Evolutionary conservation across 1,284 basidiomycete species (phyloP).

Genomic region (Microbotryum lychnidis-dioicae): DNA sequence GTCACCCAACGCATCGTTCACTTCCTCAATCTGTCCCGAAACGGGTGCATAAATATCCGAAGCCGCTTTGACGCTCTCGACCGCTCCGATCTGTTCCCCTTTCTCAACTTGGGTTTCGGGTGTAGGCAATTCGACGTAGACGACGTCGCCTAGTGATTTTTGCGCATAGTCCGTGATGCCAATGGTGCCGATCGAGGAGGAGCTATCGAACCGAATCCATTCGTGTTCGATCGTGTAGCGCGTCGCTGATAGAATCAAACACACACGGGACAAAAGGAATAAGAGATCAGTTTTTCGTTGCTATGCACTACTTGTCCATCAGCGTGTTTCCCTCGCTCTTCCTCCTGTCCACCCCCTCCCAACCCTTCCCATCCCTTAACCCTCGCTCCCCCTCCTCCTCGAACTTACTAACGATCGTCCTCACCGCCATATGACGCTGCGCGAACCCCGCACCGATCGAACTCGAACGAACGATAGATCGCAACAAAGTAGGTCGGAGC

Average conservation of each 20-base stretch:
- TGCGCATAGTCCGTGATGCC: slow-evolving; percentile 93
- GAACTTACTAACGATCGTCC: no score
- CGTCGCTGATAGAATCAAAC: slow-evolving; percentile 58
- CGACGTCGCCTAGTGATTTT: slow-evolving; percentile 86
- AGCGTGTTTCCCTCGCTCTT: neutral
- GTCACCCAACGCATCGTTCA: slow-evolving; percentile 65
- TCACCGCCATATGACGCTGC: no score
- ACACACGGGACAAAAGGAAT: no score
- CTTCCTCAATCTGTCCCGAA: slow-evolving; percentile 68
- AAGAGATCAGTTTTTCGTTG: neutral
- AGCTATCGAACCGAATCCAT: slow-evolving; percentile 70
- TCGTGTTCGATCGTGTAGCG: slow-evolving; percentile 87
- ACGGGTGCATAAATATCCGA: slow-evolving; percentile 71
- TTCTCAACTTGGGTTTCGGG: slow-evolving; percentile 60
- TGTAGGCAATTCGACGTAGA: slow-evolving; percentile 85
- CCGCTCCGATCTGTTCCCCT: slow-evolving; percentile 91
- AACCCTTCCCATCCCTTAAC: no score
- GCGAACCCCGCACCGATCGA: no score
- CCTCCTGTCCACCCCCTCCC: neutral
- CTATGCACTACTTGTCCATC: neutral
- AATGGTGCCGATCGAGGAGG: slow-evolving; percentile 70
- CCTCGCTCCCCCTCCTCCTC: neutral
- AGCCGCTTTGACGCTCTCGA: slow-evolving; percentile 82
- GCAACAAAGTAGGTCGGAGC: no score
- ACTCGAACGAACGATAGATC: no score